Percentiles rank a stretch among this genome's conserved stretches.
Evolutionary conservation across 192 early-diverging fungal species (phyloP).

Genomic region (Coemansia sp.): DNA sequence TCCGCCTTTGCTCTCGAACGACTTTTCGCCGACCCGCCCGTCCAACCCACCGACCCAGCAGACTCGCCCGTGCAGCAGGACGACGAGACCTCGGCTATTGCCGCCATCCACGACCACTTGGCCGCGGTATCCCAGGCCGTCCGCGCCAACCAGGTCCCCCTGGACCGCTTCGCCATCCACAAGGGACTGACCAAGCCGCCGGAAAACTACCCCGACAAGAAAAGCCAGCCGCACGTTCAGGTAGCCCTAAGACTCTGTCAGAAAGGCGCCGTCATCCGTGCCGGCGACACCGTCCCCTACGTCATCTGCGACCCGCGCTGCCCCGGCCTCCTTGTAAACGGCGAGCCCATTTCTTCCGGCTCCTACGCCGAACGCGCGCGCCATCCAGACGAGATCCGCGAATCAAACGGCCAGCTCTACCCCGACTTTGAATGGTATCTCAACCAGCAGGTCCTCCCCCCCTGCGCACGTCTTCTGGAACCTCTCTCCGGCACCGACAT

Average conservation of each 20-base stretch:
- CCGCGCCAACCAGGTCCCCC: constrained; percentile 61
- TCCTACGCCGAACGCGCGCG: constrained; percentile 71
- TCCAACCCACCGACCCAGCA: background rate
- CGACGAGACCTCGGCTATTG: constrained; percentile 70
- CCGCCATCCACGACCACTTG: constrained; percentile 77
- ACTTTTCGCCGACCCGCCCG: constrained; percentile 55
- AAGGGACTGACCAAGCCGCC: constrained; percentile 93
- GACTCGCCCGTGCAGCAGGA: background rate
- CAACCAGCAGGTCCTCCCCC: constrained; percentile 86
- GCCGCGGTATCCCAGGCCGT: constrained; percentile 66
- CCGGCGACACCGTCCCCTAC: constrained; percentile 94
- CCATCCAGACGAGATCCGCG: constrained; percentile 78
- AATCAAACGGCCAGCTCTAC: constrained; percentile 42
- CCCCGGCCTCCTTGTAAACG: constrained; percentile 1
- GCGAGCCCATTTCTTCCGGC: constrained; percentile 11
- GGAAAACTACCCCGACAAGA: constrained; percentile 82
- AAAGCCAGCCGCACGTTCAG: constrained; percentile 90
- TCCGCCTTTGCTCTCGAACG: constrained; percentile 70
- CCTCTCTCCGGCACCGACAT: constrained; percentile 85
- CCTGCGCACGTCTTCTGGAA: constrained; percentile 74
- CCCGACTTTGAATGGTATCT: constrained; percentile 91
- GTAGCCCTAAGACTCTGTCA: constrained; percentile 81
- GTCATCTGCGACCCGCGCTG: constrained; percentile 69
- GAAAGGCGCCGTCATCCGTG: constrained; percentile 61
- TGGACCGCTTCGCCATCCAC: constrained; percentile 87